Conservation (phyloP, 352 stramenopile species). For the Globisporangium perplexum region DNA sequence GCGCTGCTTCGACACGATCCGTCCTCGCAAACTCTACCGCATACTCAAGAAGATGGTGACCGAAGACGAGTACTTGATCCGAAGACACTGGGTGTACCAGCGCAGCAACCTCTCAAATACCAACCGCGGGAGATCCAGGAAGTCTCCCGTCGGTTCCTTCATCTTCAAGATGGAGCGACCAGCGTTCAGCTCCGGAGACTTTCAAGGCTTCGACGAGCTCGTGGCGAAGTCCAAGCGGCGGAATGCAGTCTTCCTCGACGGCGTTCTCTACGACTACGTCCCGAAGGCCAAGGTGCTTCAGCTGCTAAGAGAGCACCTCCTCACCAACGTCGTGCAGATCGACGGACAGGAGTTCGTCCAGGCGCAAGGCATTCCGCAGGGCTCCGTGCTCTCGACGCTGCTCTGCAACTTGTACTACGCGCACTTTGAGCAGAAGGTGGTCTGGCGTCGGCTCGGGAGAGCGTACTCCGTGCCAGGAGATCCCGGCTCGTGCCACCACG, state of each 20-base stretch:
- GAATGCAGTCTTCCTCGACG: constrained; percentile 60
- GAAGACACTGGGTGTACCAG: constrained; percentile 67
- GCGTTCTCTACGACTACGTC: constrained; percentile 75
- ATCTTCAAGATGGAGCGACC: constrained; percentile 60
- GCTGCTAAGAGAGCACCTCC: constrained; percentile 64
- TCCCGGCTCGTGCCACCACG: constrained; percentile 29
- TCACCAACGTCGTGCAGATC: constrained; percentile 47
- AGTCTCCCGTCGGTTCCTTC: constrained; percentile 1
- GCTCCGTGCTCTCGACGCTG: constrained; percentile 76
- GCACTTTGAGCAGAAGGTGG: constrained; percentile 59
- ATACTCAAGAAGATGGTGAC: constrained; percentile 54
- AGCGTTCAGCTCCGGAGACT: constrained; percentile 45
- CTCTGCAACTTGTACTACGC: constrained; percentile 82
- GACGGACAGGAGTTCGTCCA: constrained; percentile 49
- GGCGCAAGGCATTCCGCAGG: constrained; percentile 65
- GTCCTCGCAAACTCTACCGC: constrained; percentile 50
- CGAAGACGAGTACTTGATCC: constrained; percentile 74
- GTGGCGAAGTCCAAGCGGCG: constrained; percentile 29
- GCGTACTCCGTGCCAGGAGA: constrained; percentile 7
- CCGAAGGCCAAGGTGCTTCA: constrained; percentile 35
- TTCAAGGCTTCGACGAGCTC: constrained; percentile 48
- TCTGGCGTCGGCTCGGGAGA: constrained; percentile 35
- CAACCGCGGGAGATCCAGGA: constrained; percentile 2
- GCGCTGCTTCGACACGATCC: constrained; percentile 79
- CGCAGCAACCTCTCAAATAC: constrained; percentile 19